phyloP scores from a whole-genome alignment of 1,284 basidiomycete species.

The Golubevia sp. region DNA sequence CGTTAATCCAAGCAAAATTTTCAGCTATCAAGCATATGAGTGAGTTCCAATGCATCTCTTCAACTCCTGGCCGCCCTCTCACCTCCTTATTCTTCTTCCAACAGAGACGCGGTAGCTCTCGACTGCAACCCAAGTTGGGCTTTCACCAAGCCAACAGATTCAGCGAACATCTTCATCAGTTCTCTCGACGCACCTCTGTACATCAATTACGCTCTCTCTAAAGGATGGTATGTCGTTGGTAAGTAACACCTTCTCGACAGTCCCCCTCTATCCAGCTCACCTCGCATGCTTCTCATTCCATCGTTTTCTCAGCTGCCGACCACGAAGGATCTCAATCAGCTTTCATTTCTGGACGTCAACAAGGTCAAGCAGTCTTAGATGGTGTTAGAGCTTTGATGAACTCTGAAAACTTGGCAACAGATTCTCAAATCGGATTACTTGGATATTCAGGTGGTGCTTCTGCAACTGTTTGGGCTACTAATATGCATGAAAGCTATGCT shows the following conservation, averaged over 20 bases:
- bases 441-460: conserved; percentile 19
- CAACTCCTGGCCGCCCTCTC: too few species aligned
- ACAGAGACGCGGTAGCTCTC: conserved; percentile 21
- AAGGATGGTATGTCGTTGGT: conserved; percentile 30
- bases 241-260: too few species aligned
- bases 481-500: conserved; percentile 25
- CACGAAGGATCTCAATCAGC: conserved; percentile 31
- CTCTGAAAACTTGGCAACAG: conserved; percentile 12
- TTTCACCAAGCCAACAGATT: conserved; percentile 11
- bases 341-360: conserved; percentile 35
- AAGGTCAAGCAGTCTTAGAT: conserved; percentile 38
- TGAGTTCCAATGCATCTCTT: too few species aligned
- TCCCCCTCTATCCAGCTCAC: too few species aligned
- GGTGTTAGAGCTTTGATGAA: conserved; percentile 30
- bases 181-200: conserved; percentile 22
- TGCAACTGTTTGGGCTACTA: conserved; percentile 34
- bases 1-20: conserved; percentile 25
- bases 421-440: conserved; percentile 5
- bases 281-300: too few species aligned
- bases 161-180: conserved; percentile 16
- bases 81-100: neutral
- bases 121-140: conserved; percentile 35
- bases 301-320: too few species aligned
- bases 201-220: conserved; percentile 29
- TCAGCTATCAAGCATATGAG: conserved; percentile 31